Conservation (phyloP, 805 yeast genomes). For the Candida lessepsii region DNA sequence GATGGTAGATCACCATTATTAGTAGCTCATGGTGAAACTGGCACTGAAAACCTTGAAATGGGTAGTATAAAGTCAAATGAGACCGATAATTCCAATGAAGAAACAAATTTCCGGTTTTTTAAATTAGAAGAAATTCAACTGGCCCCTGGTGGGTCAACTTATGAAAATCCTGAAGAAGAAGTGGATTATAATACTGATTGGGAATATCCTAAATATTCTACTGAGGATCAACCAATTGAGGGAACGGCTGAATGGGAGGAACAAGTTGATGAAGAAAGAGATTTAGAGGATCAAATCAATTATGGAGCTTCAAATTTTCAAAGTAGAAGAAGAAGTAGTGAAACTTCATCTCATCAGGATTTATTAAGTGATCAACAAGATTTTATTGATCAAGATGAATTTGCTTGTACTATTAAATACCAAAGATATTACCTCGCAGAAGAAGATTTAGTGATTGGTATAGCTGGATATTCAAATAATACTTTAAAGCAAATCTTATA, state of each 20-base stretch:
- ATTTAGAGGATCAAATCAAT: slow-evolving; percentile 10
- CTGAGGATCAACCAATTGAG: slow-evolving; percentile 20
- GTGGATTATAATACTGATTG: slow-evolving; percentile 75
- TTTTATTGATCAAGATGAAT: slow-evolving; percentile 14
- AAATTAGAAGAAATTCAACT: slow-evolving; percentile 77
- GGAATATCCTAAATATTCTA: slow-evolving; percentile 59
- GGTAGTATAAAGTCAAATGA: slow-evolving; percentile 34
- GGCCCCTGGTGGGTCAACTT: slow-evolving; percentile 85
- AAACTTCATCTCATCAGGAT: slow-evolving; percentile 13
- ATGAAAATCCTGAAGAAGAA: slow-evolving; percentile 53
- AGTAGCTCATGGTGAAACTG: slow-evolving; percentile 14
- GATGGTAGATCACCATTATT: slow-evolving; percentile 31
- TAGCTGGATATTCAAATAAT: slow-evolving; percentile 80
- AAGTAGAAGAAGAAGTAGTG: slow-evolving; percentile 15
- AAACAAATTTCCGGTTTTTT: slow-evolving; percentile 69
- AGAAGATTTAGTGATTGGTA: slow-evolving; percentile 91
- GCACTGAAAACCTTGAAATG: slow-evolving; percentile 26
- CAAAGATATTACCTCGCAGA: slow-evolving; percentile 93
- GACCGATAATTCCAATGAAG: slow-evolving; percentile 35
- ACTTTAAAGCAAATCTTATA: slow-evolving; percentile 46
- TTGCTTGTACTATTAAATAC: slow-evolving; percentile 28
- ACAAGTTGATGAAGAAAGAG: slow-evolving; percentile 8
- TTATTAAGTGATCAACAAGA: slow-evolving; percentile 15
- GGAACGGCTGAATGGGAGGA: slow-evolving; percentile 9
- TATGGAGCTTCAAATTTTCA: slow-evolving; percentile 13